These are phyloP conservation scores for Crassisporium funariophilum DNA, from an alignment of 768 basidiomycete species.

Conservation along the genomic window DNA sequence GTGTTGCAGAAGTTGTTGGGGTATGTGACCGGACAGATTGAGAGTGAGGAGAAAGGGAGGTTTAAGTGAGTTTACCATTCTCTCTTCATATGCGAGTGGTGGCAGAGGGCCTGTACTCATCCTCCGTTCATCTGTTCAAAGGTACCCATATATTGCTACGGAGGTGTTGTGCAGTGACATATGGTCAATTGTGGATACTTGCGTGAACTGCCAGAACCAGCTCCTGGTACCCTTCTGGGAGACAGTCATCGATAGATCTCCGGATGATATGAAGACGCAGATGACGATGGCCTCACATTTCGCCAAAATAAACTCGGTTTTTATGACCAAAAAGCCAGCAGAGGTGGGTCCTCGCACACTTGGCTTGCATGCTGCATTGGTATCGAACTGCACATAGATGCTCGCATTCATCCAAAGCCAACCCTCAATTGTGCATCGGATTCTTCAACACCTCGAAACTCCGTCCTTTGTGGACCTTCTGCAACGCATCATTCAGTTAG, in stretches of 20 bases:
- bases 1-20: conserved; percentile 78
- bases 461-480: conserved; percentile 92
- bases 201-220: conserved; percentile 68
- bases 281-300: conserved; percentile 91
- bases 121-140: conserved; percentile 30
- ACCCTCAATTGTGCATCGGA: conserved; percentile 76
- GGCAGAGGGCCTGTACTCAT: background rate
- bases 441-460: conserved; percentile 84
- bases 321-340: conserved; percentile 84
- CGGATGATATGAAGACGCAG: conserved; percentile 86
- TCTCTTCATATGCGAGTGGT: no score
- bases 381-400: conserved; percentile 68
- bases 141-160: conserved; percentile 91
- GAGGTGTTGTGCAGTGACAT: conserved; percentile 96
- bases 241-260: conserved; percentile 73
- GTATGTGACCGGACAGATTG: conserved; percentile 87
- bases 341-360: conserved; percentile 64
- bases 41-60: conserved; percentile 72
- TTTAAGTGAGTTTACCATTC: conserved; percentile 69
- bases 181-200: conserved; percentile 93
- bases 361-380: conserved; percentile 18
- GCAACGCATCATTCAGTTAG: conserved; percentile 85
- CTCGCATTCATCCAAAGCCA: conserved; percentile 87
- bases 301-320: conserved; percentile 89
- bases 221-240: conserved; percentile 93